Conservation (phyloP, 2,329 filamentous ascomycete genomes). For the Raffaelea deltoideospora region DNA sequence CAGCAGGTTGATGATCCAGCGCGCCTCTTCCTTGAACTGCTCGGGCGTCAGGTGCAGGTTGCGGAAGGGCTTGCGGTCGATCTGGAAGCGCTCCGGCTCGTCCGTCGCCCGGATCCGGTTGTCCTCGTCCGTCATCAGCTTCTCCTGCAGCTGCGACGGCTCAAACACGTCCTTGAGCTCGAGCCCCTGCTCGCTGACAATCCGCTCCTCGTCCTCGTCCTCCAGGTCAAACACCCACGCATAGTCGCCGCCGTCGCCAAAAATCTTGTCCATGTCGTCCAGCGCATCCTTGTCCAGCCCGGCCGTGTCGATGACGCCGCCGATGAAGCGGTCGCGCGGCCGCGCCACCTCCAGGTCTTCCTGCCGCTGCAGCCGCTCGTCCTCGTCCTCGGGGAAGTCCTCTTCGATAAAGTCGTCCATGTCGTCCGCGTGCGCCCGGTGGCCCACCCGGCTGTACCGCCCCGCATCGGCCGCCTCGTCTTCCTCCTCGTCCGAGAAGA, state of each 20-base stretch:
- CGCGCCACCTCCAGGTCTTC: conserved; percentile 84
- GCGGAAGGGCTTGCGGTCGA: conserved; percentile 80
- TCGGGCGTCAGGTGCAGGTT: conserved; percentile 67
- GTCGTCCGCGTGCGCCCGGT: conserved; percentile 55
- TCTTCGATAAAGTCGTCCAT: conserved; percentile 96
- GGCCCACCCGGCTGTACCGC: conserved; percentile 35
- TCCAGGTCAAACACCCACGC: conserved; percentile 86
- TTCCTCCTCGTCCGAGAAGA: conserved; percentile 92
- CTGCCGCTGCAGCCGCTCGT: conserved; percentile 56
- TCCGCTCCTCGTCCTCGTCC: conserved; percentile 66
- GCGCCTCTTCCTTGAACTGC: conserved; percentile 76
- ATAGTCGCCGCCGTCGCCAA: conserved; percentile 91
- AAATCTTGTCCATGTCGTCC: conserved; percentile 92
- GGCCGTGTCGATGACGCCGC: conserved; percentile 59
- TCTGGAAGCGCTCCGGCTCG: conserved; percentile 85
- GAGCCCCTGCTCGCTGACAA: conserved; percentile 66
- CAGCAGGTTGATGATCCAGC: conserved; percentile 83
- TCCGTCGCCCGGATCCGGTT: conserved; percentile 79
- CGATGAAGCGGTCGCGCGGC: conserved; percentile 55
- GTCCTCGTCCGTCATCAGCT: conserved; percentile 89
- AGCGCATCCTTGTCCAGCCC: conserved; percentile 84
- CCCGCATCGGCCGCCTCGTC: conserved; percentile 44
- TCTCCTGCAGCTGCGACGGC: conserved; percentile 84
- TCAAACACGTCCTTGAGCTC: conserved; percentile 98
- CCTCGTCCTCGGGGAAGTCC: conserved; percentile 79